These are phyloP conservation scores for Penicillium atrosanguineum DNA, from an alignment of 495 filamentous ascomycete genomes.

Conservation along the genomic window DNA sequence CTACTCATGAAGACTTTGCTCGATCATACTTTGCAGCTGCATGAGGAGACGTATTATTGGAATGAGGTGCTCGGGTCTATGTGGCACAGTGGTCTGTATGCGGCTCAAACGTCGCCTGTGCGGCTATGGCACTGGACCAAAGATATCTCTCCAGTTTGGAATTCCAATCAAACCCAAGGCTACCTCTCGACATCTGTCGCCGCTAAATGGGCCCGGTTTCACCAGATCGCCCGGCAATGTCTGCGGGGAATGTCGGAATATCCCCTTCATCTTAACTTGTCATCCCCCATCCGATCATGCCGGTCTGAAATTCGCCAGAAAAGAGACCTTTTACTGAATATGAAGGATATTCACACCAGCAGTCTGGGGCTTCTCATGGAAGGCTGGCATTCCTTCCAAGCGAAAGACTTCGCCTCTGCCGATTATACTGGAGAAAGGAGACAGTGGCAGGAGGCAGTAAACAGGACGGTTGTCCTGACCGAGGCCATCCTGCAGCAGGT, in stretches of 20 bases:
- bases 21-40: slow-evolving; percentile 74
- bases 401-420: slow-evolving; percentile 37
- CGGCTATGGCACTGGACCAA: slow-evolving; percentile 64
- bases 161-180: slow-evolving; percentile 23
- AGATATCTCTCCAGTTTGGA: slow-evolving; percentile 60
- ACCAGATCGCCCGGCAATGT: slow-evolving; percentile 71
- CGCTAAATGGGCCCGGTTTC: slow-evolving; percentile 69
- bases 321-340: slow-evolving; percentile 58
- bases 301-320: slow-evolving; percentile 70
- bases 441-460: slow-evolving; percentile 70
- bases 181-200: slow-evolving; percentile 8
- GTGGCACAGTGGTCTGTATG: slow-evolving; percentile 69
- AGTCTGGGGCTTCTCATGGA: slow-evolving; percentile 83
- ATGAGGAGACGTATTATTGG: slow-evolving; percentile 90
- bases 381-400: slow-evolving; percentile 66
- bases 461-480: slow-evolving; percentile 73
- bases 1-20: slow-evolving; percentile 68
- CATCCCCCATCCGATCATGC: slow-evolving; percentile 68
- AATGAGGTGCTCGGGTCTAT: slow-evolving; percentile 75
- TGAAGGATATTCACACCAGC: slow-evolving; percentile 77
- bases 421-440: slow-evolving; percentile 34
- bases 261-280: slow-evolving; percentile 55
- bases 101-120: slow-evolving; percentile 75
- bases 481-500: slow-evolving; percentile 62
- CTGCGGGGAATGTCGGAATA: slow-evolving; percentile 59